Percentiles rank a stretch among this genome's conserved stretches.
Evolutionary conservation across 352 stramenopile species (phyloP).

Genomic region (Phytophthora sp.): DNA sequence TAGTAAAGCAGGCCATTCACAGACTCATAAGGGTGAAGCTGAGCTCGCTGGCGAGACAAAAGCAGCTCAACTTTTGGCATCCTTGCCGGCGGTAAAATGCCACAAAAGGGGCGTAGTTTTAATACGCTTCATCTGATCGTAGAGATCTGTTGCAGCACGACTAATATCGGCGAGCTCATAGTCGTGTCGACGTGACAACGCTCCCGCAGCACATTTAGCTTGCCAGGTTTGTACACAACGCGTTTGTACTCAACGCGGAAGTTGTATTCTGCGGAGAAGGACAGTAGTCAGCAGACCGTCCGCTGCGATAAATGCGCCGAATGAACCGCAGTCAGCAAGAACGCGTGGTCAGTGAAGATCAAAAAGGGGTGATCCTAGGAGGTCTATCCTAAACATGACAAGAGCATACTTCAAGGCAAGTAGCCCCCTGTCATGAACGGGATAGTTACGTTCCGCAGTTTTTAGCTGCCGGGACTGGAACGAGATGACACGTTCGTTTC

Average conservation of each 20-base stretch:
- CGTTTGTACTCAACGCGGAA: constrained; percentile 2
- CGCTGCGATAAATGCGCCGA: too few relatives aligned
- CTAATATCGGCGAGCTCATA: not conserved
- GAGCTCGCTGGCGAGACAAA: not conserved
- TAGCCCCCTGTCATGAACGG: too few relatives aligned
- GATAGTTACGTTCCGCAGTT: too few relatives aligned
- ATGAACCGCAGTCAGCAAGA: too few relatives aligned
- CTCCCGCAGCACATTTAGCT: not conserved
- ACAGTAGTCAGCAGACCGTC: too few relatives aligned
- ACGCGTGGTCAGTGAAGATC: too few relatives aligned
- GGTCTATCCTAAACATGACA: too few relatives aligned
- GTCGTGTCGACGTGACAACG: not conserved
- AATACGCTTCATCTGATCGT: not conserved
- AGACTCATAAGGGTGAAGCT: not conserved
- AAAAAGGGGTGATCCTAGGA: too few relatives aligned
- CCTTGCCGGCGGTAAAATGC: not conserved
- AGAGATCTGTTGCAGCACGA: not conserved
- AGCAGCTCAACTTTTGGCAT: not conserved
- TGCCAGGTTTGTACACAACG: not conserved
- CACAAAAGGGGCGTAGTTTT: not conserved
- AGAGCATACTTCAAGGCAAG: too few relatives aligned
- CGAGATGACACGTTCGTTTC: too few relatives aligned
- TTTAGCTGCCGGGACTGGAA: too few relatives aligned
- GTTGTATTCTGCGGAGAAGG: constrained; percentile 1
- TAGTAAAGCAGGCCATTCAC: not conserved